Evolutionary conservation across 2,329 filamentous ascomycete genomes (phyloP), one percentile per base, ranked within the genome.

Genomic region (Colletotrichum musae): DNA sequence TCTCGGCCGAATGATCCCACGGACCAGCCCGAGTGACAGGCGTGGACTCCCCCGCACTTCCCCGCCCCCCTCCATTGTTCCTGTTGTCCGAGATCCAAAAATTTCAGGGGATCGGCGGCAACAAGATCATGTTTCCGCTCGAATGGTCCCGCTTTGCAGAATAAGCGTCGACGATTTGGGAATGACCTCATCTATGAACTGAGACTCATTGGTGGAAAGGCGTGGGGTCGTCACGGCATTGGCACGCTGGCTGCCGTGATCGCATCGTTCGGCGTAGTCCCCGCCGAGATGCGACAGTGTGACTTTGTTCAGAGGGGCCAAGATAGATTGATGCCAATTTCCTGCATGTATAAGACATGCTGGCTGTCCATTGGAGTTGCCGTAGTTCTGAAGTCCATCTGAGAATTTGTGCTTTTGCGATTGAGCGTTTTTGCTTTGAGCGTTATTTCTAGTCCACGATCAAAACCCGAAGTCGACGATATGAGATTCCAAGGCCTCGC

Each of bases 261-360:
- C 67, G 67, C 62, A 51, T 52, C 43, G 47, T 48, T 70, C 67
- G 67, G 67, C 36, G 36, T 60, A 70, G 62, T 67, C 56, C 24
- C 26, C 36, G 56, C 67, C 67, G 67, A 70, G 67, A 57, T 70
- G 51, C 45, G 24, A 67, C 45, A 36, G 41, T 47, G 21, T 13
- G 12, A 24, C 24, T 47, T 41, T 66, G 56, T 48, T 36, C 24
- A 24, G n/a, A 32, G 24, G 26, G 24, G 26, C 28, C 2, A 6
- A 39, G n/a, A 12, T 59, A 53, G 18, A 48, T 48, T 58, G 48
- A 28, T 15, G 39, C 12, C 32, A 28, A 28, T 16, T 51, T 48
- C 45, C 39, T 1, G 21, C 7, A 3, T 4, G 16, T 10, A 47
- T 10, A 53, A 18, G 5, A 48, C 4, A 28, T 2, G 39, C 4